Evolutionary conservation across 2,329 filamentous ascomycete species (phyloP).

Genomic region (Aspergillus neoniger): DNA sequence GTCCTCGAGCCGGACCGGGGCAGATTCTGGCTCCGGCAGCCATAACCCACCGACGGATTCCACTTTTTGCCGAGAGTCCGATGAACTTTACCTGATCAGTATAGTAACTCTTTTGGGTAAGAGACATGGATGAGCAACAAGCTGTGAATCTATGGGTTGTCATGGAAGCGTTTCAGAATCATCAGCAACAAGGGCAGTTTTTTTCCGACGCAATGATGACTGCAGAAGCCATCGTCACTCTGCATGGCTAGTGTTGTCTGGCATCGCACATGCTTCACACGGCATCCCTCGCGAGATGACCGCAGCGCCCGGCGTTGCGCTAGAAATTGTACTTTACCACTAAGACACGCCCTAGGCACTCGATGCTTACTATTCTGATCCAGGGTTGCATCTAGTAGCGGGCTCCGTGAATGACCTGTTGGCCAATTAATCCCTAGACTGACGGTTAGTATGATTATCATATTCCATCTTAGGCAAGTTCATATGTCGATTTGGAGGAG

Average conservation of each 20-base stretch:
- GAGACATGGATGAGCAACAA: not conserved
- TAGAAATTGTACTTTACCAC: not conserved
- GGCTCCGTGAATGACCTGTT: not conserved
- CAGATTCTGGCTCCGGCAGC: conserved; percentile 15
- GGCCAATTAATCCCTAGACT: not conserved
- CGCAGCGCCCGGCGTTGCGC: not conserved
- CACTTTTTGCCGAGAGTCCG: conserved; percentile 14
- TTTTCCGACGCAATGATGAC: conserved; percentile 2
- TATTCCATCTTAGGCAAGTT: not conserved
- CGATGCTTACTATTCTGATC: not conserved
- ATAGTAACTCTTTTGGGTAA: not conserved
- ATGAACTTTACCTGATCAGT: conserved; percentile 5
- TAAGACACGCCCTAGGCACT: not conserved
- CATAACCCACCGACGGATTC: conserved; percentile 2
- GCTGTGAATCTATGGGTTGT: not conserved
- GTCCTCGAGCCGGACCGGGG: not conserved
- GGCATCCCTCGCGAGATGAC: not conserved
- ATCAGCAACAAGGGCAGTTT: not conserved
- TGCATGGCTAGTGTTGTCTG: not conserved
- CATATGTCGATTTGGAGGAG: not conserved
- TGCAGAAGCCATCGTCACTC: not conserved
- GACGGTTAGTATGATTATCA: not conserved
- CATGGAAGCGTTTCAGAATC: not conserved
- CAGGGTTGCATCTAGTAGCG: too few species aligned
- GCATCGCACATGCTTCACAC: not conserved